Evolutionary conservation across 768 basidiomycete species (phyloP).

Genomic region (Xerocomellus dryophilus): DNA sequence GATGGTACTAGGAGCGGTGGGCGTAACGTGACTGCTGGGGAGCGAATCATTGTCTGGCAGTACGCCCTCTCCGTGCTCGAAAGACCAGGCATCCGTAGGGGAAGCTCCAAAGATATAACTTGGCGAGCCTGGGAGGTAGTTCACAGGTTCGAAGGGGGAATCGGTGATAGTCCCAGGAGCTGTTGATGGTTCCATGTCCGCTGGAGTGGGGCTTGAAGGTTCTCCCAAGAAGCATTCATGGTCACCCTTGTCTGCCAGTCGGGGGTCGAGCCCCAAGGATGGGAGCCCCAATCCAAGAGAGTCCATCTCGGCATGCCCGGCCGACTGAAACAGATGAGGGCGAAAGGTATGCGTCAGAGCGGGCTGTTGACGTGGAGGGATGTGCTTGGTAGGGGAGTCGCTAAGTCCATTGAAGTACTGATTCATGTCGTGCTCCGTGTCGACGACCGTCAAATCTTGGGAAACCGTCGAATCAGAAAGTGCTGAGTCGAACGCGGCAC

Average conservation of each 20-base stretch:
- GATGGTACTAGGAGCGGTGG: constrained; percentile 20
- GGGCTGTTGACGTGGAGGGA: neutral
- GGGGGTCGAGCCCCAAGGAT: constrained; percentile 5
- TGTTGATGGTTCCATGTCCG: neutral
- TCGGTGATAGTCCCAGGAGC: neutral
- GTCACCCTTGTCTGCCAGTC: constrained; percentile 3
- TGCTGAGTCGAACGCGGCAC: neutral
- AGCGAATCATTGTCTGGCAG: neutral
- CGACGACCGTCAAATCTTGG: constrained; percentile 4
- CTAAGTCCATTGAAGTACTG: constrained; percentile 27
- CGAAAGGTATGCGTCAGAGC: constrained; percentile 6
- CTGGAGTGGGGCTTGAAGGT: constrained; percentile 24
- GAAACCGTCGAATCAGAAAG: neutral
- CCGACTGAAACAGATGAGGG: constrained; percentile 5
- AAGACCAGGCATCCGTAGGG: constrained; percentile 4
- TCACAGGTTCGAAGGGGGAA: neutral
- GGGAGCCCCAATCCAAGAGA: constrained; percentile 5
- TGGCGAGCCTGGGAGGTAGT: constrained; percentile 3
- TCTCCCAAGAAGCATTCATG: constrained; percentile 27
- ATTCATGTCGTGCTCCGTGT: constrained; percentile 25
- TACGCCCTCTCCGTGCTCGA: constrained; percentile 1
- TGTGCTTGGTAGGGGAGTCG: constrained; percentile 20
- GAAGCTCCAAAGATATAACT: constrained; percentile 1
- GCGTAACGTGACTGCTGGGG: neutral
- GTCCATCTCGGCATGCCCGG: neutral